phyloP scores from a whole-genome alignment of 805 yeast genomes.

The Candida pini region DNA sequence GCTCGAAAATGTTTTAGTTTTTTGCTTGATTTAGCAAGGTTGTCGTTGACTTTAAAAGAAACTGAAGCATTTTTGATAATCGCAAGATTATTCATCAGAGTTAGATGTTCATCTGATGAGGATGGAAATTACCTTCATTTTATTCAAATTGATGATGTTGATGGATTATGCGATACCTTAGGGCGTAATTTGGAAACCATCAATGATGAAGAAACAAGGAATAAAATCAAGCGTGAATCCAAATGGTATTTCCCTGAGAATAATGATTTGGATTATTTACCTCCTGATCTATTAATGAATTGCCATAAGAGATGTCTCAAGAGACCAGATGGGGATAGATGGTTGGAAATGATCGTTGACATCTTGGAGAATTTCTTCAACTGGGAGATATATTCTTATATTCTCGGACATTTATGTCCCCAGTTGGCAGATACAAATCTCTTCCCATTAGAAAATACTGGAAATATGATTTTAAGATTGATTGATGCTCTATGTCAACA shows the following conservation, averaged over 20 bases:
- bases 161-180: constrained; percentile 57
- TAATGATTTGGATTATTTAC: constrained; percentile 36
- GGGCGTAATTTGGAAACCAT: constrained; percentile 38
- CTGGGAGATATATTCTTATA: constrained; percentile 69
- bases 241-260: constrained; percentile 62
- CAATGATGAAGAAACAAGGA: constrained; percentile 11
- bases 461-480: constrained; percentile 37
- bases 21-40: constrained; percentile 8
- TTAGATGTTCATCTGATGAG: constrained; percentile 38
- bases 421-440: constrained; percentile 57
- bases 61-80: constrained; percentile 36
- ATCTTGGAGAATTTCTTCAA: constrained; percentile 48
- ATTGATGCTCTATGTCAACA: constrained; percentile 49
- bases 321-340: constrained; percentile 35
- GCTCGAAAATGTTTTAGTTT: constrained; percentile 8
- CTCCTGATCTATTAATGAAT: constrained; percentile 34
- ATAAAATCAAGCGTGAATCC: constrained; percentile 21
- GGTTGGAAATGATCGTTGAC: constrained; percentile 47
- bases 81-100: constrained; percentile 47
- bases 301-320: constrained; percentile 30
- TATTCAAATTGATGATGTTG: constrained; percentile 53
- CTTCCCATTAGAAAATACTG: constrained; percentile 36
- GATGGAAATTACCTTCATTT: constrained; percentile 41
- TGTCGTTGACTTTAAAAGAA: constrained; percentile 5
- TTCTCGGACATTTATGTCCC: constrained; percentile 64